Percentiles rank a stretch among this genome's conserved stretches.
These are phyloP conservation scores for Umbellularia californica DNA, from an alignment of 164 flowering plant species.

Conservation along the genomic window DNA sequence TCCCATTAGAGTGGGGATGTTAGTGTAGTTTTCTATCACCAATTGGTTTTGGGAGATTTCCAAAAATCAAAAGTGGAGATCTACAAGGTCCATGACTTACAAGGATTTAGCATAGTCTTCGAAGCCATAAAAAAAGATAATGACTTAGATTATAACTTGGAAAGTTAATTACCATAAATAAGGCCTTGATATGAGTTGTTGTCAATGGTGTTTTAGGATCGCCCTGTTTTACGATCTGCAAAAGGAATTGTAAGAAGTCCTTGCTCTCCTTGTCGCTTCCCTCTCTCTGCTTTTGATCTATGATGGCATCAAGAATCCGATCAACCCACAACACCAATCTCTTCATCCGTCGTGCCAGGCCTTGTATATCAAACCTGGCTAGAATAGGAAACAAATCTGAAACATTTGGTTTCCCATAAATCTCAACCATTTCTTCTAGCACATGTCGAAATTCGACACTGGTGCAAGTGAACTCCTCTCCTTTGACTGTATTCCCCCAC, in stretches of 20 bases:
- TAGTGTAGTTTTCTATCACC: too few relatives aligned
- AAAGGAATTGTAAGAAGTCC: conserved; percentile 37
- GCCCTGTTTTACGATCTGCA: conserved; percentile 32
- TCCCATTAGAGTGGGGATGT: too few relatives aligned
- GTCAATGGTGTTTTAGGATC: conserved; percentile 32
- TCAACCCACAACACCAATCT: conserved; percentile 22
- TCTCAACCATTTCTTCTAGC: conserved; percentile 21
- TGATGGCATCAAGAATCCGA: conserved; percentile 27
- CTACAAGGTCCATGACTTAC: too few relatives aligned
- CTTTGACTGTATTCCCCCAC: conserved; percentile 23
- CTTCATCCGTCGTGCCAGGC: conserved; percentile 26
- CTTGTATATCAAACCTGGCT: conserved; percentile 48
- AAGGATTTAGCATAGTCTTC: too few relatives aligned
- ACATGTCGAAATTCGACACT: conserved; percentile 33
- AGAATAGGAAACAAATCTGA: conserved; percentile 46
- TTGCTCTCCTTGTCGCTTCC: background rate
- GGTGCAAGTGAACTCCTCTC: conserved; percentile 8
- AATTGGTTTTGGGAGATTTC: too few relatives aligned
- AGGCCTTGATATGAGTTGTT: conserved; percentile 30
- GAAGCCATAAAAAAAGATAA: too few relatives aligned
- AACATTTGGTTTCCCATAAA: conserved; percentile 40
- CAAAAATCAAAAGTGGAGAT: too few relatives aligned
- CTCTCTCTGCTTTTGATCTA: conserved; percentile 22
- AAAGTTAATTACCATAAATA: conserved; percentile 31
- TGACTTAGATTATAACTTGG: too few relatives aligned